These are phyloP conservation scores for Naganishia onofrii DNA, from an alignment of 768 basidiomycete genomes.

Conservation along the genomic window DNA sequence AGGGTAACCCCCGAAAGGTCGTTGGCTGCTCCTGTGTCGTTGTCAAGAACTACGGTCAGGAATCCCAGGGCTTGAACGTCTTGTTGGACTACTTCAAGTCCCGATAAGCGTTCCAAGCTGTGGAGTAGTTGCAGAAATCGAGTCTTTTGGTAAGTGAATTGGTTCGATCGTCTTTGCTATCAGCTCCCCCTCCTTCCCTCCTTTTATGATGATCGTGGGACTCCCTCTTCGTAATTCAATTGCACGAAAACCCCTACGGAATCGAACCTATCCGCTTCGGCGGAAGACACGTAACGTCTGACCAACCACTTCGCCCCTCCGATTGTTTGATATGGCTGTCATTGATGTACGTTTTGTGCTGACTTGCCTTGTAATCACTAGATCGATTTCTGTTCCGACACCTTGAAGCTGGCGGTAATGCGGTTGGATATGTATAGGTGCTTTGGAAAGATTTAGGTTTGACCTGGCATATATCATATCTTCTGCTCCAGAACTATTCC, in stretches of 20 bases:
- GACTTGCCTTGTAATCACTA: constrained; percentile 7
- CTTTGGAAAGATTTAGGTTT: background rate
- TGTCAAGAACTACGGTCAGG: constrained; percentile 94
- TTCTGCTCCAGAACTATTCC: background rate
- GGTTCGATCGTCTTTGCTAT: background rate
- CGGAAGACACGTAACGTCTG: constrained; percentile 48
- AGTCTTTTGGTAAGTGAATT: background rate
- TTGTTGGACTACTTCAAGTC: constrained; percentile 76
- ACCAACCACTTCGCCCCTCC: constrained; percentile 31
- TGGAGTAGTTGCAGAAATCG: background rate
- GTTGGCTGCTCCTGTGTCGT: constrained; percentile 66
- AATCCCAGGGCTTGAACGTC: constrained; percentile 91
- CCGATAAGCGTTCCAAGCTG: constrained; percentile 59
- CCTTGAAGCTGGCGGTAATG: constrained; percentile 9
- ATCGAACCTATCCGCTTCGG: constrained; percentile 53
- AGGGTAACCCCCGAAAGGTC: constrained; percentile 96
- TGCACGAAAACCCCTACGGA: constrained; percentile 50
- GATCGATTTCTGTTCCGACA: background rate
- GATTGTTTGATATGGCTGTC: background rate
- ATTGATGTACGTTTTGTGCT: background rate
- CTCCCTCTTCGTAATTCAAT: constrained; percentile 52
- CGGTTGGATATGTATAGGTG: constrained; percentile 6
- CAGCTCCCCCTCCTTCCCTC: background rate
- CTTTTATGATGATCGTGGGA: constrained; percentile 49
- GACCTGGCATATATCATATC: constrained; percentile 8